These are phyloP conservation scores for Blastomyces parvus DNA, from an alignment of 2,329 filamentous ascomycete species.

Conservation along the genomic window DNA sequence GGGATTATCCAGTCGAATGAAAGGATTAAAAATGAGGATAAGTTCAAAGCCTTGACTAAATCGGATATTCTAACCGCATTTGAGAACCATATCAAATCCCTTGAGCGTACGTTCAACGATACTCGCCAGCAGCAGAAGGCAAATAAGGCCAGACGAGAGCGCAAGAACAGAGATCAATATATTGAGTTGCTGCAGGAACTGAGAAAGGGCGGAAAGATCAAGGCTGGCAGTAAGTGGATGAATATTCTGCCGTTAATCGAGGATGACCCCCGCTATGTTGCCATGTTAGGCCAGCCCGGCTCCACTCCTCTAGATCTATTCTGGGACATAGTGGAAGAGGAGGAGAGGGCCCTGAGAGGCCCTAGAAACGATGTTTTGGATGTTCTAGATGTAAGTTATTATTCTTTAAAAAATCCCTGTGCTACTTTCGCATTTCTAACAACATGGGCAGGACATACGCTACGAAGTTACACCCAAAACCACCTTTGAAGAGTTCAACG, in stretches of 20 bases:
- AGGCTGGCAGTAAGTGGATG: constrained; percentile 83
- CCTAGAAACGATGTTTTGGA: constrained; percentile 77
- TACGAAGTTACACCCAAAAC: constrained; percentile 85
- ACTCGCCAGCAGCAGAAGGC: constrained; percentile 79
- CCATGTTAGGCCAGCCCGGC: constrained; percentile 73
- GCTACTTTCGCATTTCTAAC: constrained; percentile 30
- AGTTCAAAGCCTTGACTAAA: constrained; percentile 75
- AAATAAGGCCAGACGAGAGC: constrained; percentile 67
- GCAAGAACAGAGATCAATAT: constrained; percentile 77
- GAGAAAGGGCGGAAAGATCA: constrained; percentile 67
- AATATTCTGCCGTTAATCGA: constrained; percentile 65
- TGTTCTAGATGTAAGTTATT: constrained; percentile 66
- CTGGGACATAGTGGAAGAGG: constrained; percentile 91
- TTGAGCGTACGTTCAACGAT: constrained; percentile 88
- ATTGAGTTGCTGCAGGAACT: constrained; percentile 65
- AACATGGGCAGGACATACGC: constrained; percentile 60
- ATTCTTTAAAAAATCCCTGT: background rate
- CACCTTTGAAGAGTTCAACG: constrained; percentile 77
- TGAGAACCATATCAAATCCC: constrained; percentile 85
- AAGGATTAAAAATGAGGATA: constrained; percentile 69
- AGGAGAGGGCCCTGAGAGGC: constrained; percentile 75
- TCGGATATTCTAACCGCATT: constrained; percentile 88
- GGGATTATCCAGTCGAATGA: constrained; percentile 67
- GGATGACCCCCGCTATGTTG: constrained; percentile 70
- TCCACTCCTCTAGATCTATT: constrained; percentile 86